phyloP scores from a whole-genome alignment of 2,329 filamentous ascomycete genomes.

The Teratosphaeria pseudoeucalypti region DNA sequence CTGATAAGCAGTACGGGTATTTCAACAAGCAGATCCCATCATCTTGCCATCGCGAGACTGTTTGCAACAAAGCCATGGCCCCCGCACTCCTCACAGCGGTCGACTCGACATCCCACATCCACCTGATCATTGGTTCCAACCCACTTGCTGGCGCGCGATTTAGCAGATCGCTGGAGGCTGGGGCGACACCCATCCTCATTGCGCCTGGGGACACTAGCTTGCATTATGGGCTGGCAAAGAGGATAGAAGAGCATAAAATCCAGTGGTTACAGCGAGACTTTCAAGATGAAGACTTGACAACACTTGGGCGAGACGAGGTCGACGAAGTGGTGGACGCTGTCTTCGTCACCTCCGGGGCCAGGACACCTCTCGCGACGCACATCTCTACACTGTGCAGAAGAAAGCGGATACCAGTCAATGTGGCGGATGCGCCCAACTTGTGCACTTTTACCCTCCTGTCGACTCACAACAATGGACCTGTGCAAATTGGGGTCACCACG shows the following conservation, averaged over 20 bases:
- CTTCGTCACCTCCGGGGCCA: slow-evolving; percentile 61
- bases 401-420: slow-evolving; percentile 83
- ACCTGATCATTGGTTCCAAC: slow-evolving; percentile 78
- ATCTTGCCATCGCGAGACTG: neutral
- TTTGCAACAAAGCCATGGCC: slow-evolving; percentile 24
- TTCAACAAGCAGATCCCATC: neutral
- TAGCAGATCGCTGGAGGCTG: slow-evolving; percentile 66
- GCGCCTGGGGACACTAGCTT: slow-evolving; percentile 46
- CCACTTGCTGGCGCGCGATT: slow-evolving; percentile 79
- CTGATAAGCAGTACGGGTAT: neutral
- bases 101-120: slow-evolving; percentile 59
- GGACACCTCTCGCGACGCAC: slow-evolving; percentile 41
- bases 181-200: slow-evolving; percentile 70
- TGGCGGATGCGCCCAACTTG: slow-evolving; percentile 73
- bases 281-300: slow-evolving; percentile 59
- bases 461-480: slow-evolving; percentile 76
- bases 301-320: slow-evolving; percentile 70
- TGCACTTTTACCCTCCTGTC: slow-evolving; percentile 87
- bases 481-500: slow-evolving; percentile 92
- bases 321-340: slow-evolving; percentile 76
- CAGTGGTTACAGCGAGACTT: slow-evolving; percentile 59
- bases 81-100: slow-evolving; percentile 60
- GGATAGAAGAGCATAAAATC: slow-evolving; percentile 56
- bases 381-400: slow-evolving; percentile 67
- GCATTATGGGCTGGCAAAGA: slow-evolving; percentile 51